Conservation (phyloP, 495 filamentous ascomycete species). For the Melanomma pulvis-pyrius region DNA sequence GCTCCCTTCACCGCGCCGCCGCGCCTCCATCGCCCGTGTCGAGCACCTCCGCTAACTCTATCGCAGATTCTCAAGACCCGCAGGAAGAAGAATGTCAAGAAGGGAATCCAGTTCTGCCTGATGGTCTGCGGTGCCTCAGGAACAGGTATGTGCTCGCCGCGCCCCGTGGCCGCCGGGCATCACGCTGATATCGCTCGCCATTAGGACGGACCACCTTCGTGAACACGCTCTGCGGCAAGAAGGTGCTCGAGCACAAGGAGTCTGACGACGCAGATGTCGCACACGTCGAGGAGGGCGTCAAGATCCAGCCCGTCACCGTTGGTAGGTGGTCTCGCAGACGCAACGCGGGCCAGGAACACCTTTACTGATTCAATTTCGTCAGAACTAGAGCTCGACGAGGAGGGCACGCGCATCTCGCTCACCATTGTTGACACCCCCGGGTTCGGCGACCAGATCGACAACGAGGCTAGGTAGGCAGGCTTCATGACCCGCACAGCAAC, state of each 20-base stretch:
- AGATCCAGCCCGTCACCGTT: constrained; percentile 97
- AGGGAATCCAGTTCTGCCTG: constrained; percentile 99
- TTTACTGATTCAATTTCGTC: constrained; percentile 27
- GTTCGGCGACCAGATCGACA: constrained; percentile 98
- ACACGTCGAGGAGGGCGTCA: constrained; percentile 93
- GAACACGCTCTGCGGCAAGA: constrained; percentile 97
- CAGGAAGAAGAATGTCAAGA: constrained; percentile 99
- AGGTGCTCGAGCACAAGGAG: constrained; percentile 84
- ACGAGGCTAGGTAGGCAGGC: constrained; percentile 82
- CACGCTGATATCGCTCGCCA: constrained; percentile 16
- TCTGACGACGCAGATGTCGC: constrained; percentile 84
- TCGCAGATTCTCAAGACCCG: constrained; percentile 74
- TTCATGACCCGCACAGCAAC: neutral
- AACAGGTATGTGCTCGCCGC: constrained; percentile 70
- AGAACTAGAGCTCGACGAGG: constrained; percentile 97
- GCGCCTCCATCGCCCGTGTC: constrained; percentile 7
- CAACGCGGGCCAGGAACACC: neutral
- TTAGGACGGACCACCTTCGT: constrained; percentile 97
- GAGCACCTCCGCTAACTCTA: constrained; percentile 39
- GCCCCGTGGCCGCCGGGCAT: neutral
- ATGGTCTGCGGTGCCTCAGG: constrained; percentile 99
- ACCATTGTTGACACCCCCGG: constrained; percentile 98
- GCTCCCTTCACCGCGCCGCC: constrained; percentile 8
- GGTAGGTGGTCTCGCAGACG: constrained; percentile 55
- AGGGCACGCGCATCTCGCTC: constrained; percentile 95